phyloP scores from a whole-genome alignment of 2,329 filamentous ascomycete genomes.

The Aureobasidium sp. region DNA sequence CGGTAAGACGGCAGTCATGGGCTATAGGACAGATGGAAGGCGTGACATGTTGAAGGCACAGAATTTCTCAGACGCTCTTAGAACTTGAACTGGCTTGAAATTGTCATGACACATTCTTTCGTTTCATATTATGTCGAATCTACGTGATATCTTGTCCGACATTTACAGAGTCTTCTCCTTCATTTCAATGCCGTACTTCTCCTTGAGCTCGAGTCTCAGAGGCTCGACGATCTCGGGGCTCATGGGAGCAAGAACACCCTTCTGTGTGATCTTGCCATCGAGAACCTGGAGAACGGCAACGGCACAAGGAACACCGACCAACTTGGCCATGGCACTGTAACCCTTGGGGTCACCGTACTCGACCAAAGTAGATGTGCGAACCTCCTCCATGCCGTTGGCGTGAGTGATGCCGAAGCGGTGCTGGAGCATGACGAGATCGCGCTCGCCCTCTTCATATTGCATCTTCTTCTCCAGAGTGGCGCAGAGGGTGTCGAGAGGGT shows the following conservation, averaged over 20 bases:
- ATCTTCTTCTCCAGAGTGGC: conserved; percentile 86
- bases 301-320: conserved; percentile 69
- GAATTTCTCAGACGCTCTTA: no score
- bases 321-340: conserved; percentile 76
- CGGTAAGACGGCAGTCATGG: no score
- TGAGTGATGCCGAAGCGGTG: conserved; percentile 80
- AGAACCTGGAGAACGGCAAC: conserved; percentile 54
- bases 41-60: no score
- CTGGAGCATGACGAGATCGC: conserved; percentile 74
- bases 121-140: not conserved
- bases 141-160: not conserved
- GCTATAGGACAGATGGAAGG: no score
- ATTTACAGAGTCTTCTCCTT: conserved; percentile 54
- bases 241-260: conserved; percentile 65
- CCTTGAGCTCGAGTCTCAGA: conserved; percentile 69
- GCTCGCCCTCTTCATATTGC: conserved; percentile 75
- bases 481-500: conserved; percentile 85
- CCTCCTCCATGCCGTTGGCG: conserved; percentile 71
- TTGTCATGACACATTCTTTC: conserved; percentile 7
- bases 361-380: conserved; percentile 69
- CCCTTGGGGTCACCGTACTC: conserved; percentile 71
- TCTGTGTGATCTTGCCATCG: conserved; percentile 31
- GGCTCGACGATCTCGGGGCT: conserved; percentile 63
- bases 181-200: conserved; percentile 68
- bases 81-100: not conserved